A percentile compares a stretch with the other conserved stretches of the same genome.
Evolutionary conservation across 306 rosid genomes (phyloP).

Genomic region (Vigna angularis): DNA sequence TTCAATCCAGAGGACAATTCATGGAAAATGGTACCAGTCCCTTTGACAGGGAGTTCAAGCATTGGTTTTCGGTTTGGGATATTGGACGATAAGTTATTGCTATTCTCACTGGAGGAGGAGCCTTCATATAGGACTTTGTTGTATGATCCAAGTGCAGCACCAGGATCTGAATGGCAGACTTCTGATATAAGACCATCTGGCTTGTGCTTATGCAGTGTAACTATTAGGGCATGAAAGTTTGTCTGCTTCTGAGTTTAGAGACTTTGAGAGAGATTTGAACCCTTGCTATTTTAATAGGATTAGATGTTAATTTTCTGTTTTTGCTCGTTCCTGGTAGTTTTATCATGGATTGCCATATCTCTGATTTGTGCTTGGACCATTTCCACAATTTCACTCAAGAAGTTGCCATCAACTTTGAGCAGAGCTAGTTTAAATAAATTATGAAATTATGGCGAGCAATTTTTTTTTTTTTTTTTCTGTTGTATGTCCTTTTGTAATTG

Average conservation of each 20-base stretch:
- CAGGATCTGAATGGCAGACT: constrained; percentile 87
- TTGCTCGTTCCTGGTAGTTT: constrained; percentile 5
- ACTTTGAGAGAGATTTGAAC: constrained; percentile 20
- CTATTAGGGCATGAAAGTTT: constrained; percentile 70
- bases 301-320: constrained; percentile 15
- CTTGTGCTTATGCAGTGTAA: constrained; percentile 82
- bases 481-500: background rate
- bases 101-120: constrained; percentile 67
- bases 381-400: background rate
- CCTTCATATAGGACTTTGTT: constrained; percentile 70
- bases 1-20: constrained; percentile 75
- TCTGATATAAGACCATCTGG: constrained; percentile 78
- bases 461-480: background rate
- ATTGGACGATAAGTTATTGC: constrained; percentile 69
- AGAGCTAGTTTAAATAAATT: constrained; percentile 2
- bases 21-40: constrained; percentile 82
- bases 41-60: constrained; percentile 83
- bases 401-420: background rate
- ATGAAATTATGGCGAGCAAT: constrained; percentile 2
- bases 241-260: constrained; percentile 20
- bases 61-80: constrained; percentile 82
- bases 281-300: constrained; percentile 26
- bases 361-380: background rate
- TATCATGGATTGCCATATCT: background rate
- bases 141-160: constrained; percentile 87